A percentile compares a stretch with the other conserved stretches of the same genome.
phyloP scores from a whole-genome alignment of 2,329 filamentous ascomycete genomes.

The Colletotrichum sp. region DNA sequence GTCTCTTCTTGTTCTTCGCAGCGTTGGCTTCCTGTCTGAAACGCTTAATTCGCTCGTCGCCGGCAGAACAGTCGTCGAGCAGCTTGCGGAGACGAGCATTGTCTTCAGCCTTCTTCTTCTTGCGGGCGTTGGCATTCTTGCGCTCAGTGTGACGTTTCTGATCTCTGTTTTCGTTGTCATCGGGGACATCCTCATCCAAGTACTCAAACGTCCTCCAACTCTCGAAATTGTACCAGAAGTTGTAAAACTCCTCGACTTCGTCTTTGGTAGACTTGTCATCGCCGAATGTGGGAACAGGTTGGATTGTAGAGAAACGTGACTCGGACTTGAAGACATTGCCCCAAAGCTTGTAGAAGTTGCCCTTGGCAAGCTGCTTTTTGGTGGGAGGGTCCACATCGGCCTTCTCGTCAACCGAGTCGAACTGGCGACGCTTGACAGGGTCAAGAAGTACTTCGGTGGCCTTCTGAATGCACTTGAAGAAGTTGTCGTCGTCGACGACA shows the following conservation, averaged over 20 bases:
- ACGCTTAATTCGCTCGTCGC: slow-evolving; percentile 95
- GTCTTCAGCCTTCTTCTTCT: slow-evolving; percentile 99
- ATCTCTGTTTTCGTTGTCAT: slow-evolving; percentile 98
- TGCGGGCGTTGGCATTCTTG: slow-evolving; percentile 96
- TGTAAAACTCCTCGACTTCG: slow-evolving; percentile 95
- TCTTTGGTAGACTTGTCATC: slow-evolving; percentile 84
- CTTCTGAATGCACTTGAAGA: slow-evolving; percentile 99
- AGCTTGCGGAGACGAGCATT: slow-evolving; percentile 87
- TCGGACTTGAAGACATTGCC: slow-evolving; percentile 88
- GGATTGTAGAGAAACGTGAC: slow-evolving; percentile 87
- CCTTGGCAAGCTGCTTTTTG: slow-evolving; percentile 86
- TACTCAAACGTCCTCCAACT: slow-evolving; percentile 98
- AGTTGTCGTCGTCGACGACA: slow-evolving; percentile 89
- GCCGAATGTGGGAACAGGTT: slow-evolving; percentile 88
- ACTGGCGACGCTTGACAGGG: slow-evolving; percentile 91
- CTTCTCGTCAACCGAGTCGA: slow-evolving; percentile 93
- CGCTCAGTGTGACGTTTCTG: slow-evolving; percentile 98
- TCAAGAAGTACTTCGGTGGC: slow-evolving; percentile 93
- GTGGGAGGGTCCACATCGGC: slow-evolving; percentile 90
- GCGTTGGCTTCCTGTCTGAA: slow-evolving; percentile 93
- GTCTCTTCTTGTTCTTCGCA: slow-evolving; percentile 92
- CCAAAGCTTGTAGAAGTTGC: slow-evolving; percentile 95
- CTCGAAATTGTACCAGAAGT: slow-evolving; percentile 99
- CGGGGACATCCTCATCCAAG: slow-evolving; percentile 96
- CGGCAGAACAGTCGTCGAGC: slow-evolving; percentile 83